Conservation (phyloP, 2,329 filamentous ascomycete genomes). For the Dendryphion nanum region DNA sequence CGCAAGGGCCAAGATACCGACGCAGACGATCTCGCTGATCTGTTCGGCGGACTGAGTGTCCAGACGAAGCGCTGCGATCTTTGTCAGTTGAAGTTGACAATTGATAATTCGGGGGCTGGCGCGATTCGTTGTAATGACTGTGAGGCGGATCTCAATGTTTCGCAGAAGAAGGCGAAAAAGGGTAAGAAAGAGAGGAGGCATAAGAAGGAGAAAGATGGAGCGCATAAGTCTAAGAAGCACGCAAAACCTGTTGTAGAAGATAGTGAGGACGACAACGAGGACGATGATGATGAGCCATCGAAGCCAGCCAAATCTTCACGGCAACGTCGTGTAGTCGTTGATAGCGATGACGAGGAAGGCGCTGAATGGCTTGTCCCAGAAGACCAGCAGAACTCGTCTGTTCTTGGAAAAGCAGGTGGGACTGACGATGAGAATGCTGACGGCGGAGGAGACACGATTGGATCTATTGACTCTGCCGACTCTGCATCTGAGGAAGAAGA, state of each 20-base stretch:
- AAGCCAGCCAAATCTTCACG: conserved; percentile 21
- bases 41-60: conserved; percentile 82
- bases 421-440: conserved; percentile 86
- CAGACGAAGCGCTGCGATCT: conserved; percentile 77
- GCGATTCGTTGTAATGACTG: conserved; percentile 70
- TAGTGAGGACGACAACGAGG: conserved; percentile 19
- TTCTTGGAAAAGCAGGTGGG: conserved; percentile 76
- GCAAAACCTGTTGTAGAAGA: conserved; percentile 20
- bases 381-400: conserved; percentile 58
- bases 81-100: conserved; percentile 68
- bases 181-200: conserved; percentile 46
- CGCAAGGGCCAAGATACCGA: conserved; percentile 29
- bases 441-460: conserved; percentile 77
- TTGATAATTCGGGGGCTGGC: conserved; percentile 53
- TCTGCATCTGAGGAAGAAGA: conserved; percentile 59
- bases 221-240: conserved; percentile 49
- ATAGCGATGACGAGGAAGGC: conserved; percentile 69
- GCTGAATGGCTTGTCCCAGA: conserved; percentile 79
- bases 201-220: conserved; percentile 19
- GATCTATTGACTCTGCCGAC: conserved; percentile 68
- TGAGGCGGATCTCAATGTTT: conserved; percentile 66
- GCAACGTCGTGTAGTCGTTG: conserved; percentile 50
- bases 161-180: conserved; percentile 41
- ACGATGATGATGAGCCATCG: conserved; percentile 17
- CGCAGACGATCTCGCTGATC: conserved; percentile 75